Percentiles rank a stretch among this genome's conserved stretches.
phyloP scores from a whole-genome alignment of 257 asterid species.

The Coffea canephora region DNA sequence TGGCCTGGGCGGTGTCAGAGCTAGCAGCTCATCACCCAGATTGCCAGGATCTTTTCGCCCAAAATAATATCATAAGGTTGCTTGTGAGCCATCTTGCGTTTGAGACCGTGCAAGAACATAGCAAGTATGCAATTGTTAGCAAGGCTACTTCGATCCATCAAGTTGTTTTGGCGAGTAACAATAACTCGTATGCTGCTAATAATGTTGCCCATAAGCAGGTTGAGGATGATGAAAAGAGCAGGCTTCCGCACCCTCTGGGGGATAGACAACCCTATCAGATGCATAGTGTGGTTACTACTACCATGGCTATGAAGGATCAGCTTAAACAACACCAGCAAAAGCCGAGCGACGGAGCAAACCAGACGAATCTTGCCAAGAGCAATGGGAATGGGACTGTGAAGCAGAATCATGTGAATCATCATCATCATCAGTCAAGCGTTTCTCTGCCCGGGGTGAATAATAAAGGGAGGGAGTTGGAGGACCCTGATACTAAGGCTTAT shows the following conservation, averaged over 20 bases:
- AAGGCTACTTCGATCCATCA: conserved; percentile 37
- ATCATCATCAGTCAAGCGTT: conserved; percentile 34
- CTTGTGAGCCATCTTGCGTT: conserved; percentile 44
- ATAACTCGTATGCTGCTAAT: conserved; percentile 8
- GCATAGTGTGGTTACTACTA: conserved; percentile 50
- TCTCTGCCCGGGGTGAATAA: conserved; percentile 40
- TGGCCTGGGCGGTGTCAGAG: conserved; percentile 48
- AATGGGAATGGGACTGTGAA: conserved; percentile 18
- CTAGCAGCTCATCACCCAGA: conserved; percentile 34
- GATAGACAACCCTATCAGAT: conserved; percentile 44
- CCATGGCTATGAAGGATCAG: conserved; percentile 51
- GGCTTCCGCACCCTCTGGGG: conserved; percentile 42
- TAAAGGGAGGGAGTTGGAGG: conserved; percentile 71
- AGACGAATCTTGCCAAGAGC: conserved; percentile 15
- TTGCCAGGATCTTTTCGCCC: conserved; percentile 46
- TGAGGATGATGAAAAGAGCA: conserved; percentile 45
- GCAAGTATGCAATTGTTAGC: conserved; percentile 36
- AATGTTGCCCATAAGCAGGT: background rate
- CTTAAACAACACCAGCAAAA: conserved; percentile 8
- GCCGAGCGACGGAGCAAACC: conserved; percentile 7
- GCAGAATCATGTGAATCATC: conserved; percentile 7
- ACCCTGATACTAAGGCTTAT: conserved; percentile 59
- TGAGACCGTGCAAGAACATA: conserved; percentile 39
- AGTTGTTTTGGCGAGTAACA: conserved; percentile 27
- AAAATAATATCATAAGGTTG: conserved; percentile 34